A percentile compares a stretch with the other conserved stretches of the same genome.
These are phyloP conservation scores for Penicillium paradoxum DNA, from an alignment of 495 filamentous ascomycete genomes.

Conservation along the genomic window DNA sequence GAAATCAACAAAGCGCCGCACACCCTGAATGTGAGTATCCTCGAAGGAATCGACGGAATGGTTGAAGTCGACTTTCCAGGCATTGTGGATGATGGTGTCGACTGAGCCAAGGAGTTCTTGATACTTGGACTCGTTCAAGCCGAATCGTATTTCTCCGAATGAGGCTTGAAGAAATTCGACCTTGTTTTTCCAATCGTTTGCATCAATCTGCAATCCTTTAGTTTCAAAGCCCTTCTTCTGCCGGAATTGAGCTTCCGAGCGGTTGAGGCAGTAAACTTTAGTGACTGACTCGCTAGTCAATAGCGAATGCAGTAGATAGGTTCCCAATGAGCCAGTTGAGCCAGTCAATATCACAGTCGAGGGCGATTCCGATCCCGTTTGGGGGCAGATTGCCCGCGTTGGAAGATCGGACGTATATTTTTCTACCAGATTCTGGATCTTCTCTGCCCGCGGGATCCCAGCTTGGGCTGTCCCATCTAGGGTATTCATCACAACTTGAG, in stretches of 20 bases:
- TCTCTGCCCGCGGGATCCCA: conserved; percentile 14
- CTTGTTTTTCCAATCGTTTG: conserved; percentile 10
- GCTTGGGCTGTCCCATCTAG: conserved; percentile 13
- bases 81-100: conserved; percentile 56
- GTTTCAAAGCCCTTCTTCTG: conserved; percentile 18
- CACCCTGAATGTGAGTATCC: conserved; percentile 49
- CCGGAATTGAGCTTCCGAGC: conserved; percentile 24
- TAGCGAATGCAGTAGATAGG: conserved; percentile 49
- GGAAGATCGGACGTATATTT: conserved; percentile 27
- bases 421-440: conserved; percentile 13
- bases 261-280: conserved; percentile 55
- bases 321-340: conserved; percentile 54
- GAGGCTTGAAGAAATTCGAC: conserved; percentile 49
- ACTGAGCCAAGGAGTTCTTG: conserved; percentile 35
- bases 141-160: conserved; percentile 45
- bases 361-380: background rate
- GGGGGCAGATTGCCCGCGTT: background rate
- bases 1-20: conserved; percentile 51
- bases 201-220: conserved; percentile 15
- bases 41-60: conserved; percentile 51
- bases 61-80: conserved; percentile 64
- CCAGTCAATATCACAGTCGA: conserved; percentile 47
- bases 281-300: conserved; percentile 32
- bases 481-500: conserved; percentile 13
- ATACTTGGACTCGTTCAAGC: conserved; percentile 38